Percentiles rank a stretch among this genome's conserved stretches.
phyloP scores from a whole-genome alignment of 139 green algal genomes.

The Pseudopediastrum boryanum region DNA sequence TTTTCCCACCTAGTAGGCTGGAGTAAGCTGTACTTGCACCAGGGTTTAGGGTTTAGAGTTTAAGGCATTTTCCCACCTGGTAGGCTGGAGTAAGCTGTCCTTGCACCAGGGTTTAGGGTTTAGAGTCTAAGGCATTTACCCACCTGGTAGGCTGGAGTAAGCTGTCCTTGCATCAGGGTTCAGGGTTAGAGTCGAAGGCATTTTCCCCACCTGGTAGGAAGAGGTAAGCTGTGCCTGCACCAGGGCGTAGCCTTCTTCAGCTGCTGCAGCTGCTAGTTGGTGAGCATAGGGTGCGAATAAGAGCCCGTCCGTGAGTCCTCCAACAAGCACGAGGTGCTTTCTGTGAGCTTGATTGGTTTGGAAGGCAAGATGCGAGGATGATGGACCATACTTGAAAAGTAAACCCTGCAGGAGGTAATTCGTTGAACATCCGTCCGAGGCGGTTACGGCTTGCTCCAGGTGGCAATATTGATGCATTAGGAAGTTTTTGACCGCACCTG shows the following conservation, averaged over 20 bases:
- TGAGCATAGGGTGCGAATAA: constrained; percentile 58
- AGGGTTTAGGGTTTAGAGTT: too few species aligned
- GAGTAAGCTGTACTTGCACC: too few species aligned
- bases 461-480: too few species aligned
- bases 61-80: too few species aligned
- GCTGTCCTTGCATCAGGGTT: neutral
- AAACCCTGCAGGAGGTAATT: constrained; percentile 49
- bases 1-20: too few species aligned
- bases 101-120: too few species aligned
- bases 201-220: constrained; percentile 45
- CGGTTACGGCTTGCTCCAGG: too few species aligned
- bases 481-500: too few species aligned
- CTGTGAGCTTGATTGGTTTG: constrained; percentile 9
- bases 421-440: too few species aligned
- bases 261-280: constrained; percentile 41
- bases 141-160: neutral
- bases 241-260: constrained; percentile 41
- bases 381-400: constrained; percentile 56
- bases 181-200: neutral
- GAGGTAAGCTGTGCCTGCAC: constrained; percentile 67
- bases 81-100: neutral
- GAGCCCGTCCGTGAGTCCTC: constrained; percentile 69
- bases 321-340: constrained; percentile 56
- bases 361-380: constrained; percentile 43
- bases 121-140: neutral